Evolutionary conservation across 208 protist species (phyloP), one percentile per base, ranked within the genome.

Genomic region (Crithidia thermophila): DNA sequence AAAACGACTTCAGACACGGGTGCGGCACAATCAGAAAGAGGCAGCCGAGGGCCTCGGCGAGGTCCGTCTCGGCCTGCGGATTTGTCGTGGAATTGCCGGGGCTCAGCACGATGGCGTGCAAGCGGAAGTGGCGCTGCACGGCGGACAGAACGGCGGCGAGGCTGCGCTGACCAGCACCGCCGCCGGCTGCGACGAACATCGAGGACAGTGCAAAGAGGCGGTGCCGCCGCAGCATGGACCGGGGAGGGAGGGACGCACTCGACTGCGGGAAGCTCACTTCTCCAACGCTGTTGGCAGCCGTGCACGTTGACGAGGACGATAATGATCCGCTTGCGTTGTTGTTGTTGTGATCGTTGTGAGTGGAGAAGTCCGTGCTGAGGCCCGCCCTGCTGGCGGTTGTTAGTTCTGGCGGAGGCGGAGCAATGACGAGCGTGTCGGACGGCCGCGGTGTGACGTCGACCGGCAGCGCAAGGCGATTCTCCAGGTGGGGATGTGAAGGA

Each of bases 171-270:
- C 27, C 64, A 7, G 20, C 40, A n/a, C n/a, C n/a, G 9, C 8
- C 25, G 11, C 57, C 67, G 11, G 45, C 42, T 28, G 40, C 36
- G 9, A 33, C 25, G 49, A 85, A 90, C 4, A 50, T 21, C 0
- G 81, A 50, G 13, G 84, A 90, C 4, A 90, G 40, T 4, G 81
- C 81, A 37, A 87, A 87, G 52, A 73, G 49, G 11, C 36, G 62
- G 8, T 46, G 63, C 18, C 3, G 27, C 20, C 30, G 20, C 23
- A 25, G 43, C 23, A 34, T 39, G 34, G n/a, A 47, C 14, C 31
- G 40, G 13, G 55, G 8, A 18, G 13, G 36, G 31, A 21, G n/a
- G 20, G 4, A 3, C 36, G 5, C 56, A 5, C 23, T 13, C 23
- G 18, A 5, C 34, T 16, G 10, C 30, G 45, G 45, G 37, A 51